Conservation (phyloP, 2,329 filamentous ascomycete species). For the Fusarium odoratissimum region DNA sequence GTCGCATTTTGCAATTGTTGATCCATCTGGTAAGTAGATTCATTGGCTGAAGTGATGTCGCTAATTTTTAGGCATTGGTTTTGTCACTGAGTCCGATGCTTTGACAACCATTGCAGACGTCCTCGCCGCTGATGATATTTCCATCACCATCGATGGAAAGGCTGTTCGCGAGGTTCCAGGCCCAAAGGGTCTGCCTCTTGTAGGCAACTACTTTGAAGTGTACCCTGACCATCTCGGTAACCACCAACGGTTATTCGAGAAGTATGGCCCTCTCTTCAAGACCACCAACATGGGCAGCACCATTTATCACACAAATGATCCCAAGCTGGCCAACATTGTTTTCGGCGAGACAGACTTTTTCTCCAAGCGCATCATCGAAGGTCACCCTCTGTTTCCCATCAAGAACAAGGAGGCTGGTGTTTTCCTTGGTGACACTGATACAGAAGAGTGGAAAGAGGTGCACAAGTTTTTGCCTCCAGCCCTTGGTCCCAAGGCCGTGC, state of each 20-base stretch:
- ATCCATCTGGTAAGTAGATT: constrained; percentile 50
- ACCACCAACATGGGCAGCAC: constrained; percentile 63
- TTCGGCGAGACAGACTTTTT: constrained; percentile 64
- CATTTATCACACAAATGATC: constrained; percentile 64
- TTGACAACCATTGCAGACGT: constrained; percentile 52
- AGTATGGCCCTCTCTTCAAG: constrained; percentile 63
- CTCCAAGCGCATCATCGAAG: constrained; percentile 63
- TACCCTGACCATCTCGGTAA: constrained; percentile 70
- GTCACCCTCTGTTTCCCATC: constrained; percentile 59
- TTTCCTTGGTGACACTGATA: constrained; percentile 63
- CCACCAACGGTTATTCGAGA: constrained; percentile 64
- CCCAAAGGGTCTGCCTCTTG: constrained; percentile 58
- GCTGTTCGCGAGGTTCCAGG: constrained; percentile 62
- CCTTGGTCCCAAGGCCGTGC: constrained; percentile 68
- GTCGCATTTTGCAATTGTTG: constrained; percentile 57
- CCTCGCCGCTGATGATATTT: constrained; percentile 49
- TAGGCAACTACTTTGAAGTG: constrained; percentile 66
- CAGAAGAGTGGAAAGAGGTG: constrained; percentile 60
- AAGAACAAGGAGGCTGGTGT: constrained; percentile 57
- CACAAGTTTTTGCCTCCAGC: constrained; percentile 73
- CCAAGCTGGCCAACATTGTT: constrained; percentile 57
- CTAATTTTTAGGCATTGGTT: constrained; percentile 51
- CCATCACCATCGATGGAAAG: constrained; percentile 62
- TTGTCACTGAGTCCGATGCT: constrained; percentile 47
- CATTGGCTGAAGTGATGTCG: accelerated